These are phyloP conservation scores for Blumeria hordei DNA, from an alignment of 2,329 filamentous ascomycete genomes.

Conservation along the genomic window DNA sequence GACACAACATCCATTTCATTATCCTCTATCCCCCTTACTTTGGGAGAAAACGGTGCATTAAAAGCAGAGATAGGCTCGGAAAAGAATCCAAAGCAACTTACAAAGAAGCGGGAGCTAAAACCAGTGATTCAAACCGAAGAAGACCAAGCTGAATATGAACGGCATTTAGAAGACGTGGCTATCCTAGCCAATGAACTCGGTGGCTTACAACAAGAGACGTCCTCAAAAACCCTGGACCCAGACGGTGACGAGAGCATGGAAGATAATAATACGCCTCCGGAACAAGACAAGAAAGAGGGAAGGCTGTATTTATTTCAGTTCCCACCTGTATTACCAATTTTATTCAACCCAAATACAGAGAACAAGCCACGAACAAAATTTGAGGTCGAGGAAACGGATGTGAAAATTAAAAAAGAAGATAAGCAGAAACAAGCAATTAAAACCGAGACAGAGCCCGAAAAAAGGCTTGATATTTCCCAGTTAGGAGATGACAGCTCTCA, in stretches of 20 bases:
- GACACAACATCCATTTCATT: too few species aligned
- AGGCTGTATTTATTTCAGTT: slow-evolving; percentile 40
- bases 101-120: slow-evolving; percentile 9
- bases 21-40: too few species aligned
- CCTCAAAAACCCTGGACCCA: slow-evolving; percentile 13
- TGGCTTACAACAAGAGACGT: slow-evolving; percentile 11
- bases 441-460: slow-evolving; percentile 2
- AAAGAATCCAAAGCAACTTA: slow-evolving; percentile 3
- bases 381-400: slow-evolving; percentile 5
- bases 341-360: slow-evolving; percentile 15
- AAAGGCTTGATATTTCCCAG: not conserved
- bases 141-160: slow-evolving; percentile 24
- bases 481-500: not conserved
- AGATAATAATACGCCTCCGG: slow-evolving; percentile 1
- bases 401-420: slow-evolving; percentile 19
- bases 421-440: not conserved
- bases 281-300: slow-evolving; percentile 20
- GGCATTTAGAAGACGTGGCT: slow-evolving; percentile 21
- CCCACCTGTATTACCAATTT: slow-evolving; percentile 33
- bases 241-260: slow-evolving; percentile 18
- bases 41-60: not conserved
- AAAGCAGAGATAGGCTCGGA: slow-evolving; percentile 3
- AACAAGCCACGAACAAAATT: slow-evolving; percentile 6
- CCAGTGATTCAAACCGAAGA: slow-evolving; percentile 26
- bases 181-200: slow-evolving; percentile 23